Base-by-base conservation (phyloP, 441 rosid species). In the Corymbia citriodora region DNA sequence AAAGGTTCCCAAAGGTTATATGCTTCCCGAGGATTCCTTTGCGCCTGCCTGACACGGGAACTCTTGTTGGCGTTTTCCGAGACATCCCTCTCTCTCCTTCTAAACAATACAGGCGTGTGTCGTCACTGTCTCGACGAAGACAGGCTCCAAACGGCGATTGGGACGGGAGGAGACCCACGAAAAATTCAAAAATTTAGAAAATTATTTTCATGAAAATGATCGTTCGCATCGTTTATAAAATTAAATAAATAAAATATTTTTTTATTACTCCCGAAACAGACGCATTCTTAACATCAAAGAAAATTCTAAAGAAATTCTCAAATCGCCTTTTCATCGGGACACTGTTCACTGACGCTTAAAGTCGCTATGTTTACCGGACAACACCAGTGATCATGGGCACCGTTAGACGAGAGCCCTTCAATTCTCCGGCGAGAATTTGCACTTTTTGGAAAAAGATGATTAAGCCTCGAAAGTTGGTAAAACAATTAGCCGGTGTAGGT, bases 321-420 rank as follows among this genome's bases (percentile, higher is more conserved):
- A 29, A 29, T 13, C 14, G 72, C 9, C 72, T 63, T 63, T 29
- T 31, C 72, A 65, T 65, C 3, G 19, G 14, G 36, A 65, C 23
- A 72, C 0, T 10, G 11, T 0, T 36, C 10, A 33, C 23, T 25
- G 10, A 36, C 7, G 7, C 15, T 48, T 4, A 70, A 70, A 9
- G 48, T 19, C 0, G 1, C 25, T 1, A 40, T 6, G 5, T 40
- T 40, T 40, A 40, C 45, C 6, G 45, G 45, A 40, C 45, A 40
- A 40, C 45, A 40, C 45, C 6, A 40, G 6, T 40, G 45, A 40
- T 40, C 27, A 19, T 40, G 49, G 27, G 25, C 48, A 19, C 1
- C 3, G 45, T 9, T 70, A 9, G 45, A 33, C 14, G 25, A 33
- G 81, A 70, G 25, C 81, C 48, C 48, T 70, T 10, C 33, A 2